Base-by-base conservation (phyloP, 805 yeast genomes). In the Saccharomycopsis lassenensis region DNA sequence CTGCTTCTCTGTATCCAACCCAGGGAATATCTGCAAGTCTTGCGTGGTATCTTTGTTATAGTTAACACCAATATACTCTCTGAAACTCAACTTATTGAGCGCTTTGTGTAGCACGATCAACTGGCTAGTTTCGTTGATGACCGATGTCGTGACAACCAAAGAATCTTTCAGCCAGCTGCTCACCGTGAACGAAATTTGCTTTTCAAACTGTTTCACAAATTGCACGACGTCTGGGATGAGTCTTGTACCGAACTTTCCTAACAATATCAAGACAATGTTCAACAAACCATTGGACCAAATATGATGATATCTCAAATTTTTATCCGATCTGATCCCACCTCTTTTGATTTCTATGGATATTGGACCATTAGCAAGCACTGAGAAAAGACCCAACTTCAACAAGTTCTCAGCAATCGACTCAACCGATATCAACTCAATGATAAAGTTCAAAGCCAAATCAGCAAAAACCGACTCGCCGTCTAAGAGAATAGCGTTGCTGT, bases 201-300 rank as follows among this genome's bases (percentile, higher is more conserved):
- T 67, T 8, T 69, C 59, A 55, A 82, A 87, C 22, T 71, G 65
- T 15, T 69, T 62, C 3, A 77, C 62, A 43, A 84, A 80, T 30
- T 72, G 58, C 41, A 79, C 68, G 5, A 75, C 58, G 39, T 84
- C 91, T 2, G 84, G 75, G 1, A 78, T 46, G 2, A 79, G 61
- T 29, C 71, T 63, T 1, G 67, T 66, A 1, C 89, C 89, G 40
- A 85, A 71, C 33, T 66, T 69, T 19, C 75, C 64, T 26, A 84
- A 51, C 11, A 83, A 55, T 1, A 71, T 60, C 33, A 83, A 57
- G 15, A 80, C 58, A 4, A 83, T 70, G 0, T 91, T 76, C 21
- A 87, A 60, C 12, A 87, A 57, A 1, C 95, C 94, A 48, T 77
- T 74, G n/a, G 74, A 69, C 96, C 96, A 87, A n/a, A 82, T 61